A percentile compares a stretch with the other conserved stretches of the same genome.
Evolutionary conservation across 805 yeast genomes (phyloP).

Genomic region (Suhomyces sp.): DNA sequence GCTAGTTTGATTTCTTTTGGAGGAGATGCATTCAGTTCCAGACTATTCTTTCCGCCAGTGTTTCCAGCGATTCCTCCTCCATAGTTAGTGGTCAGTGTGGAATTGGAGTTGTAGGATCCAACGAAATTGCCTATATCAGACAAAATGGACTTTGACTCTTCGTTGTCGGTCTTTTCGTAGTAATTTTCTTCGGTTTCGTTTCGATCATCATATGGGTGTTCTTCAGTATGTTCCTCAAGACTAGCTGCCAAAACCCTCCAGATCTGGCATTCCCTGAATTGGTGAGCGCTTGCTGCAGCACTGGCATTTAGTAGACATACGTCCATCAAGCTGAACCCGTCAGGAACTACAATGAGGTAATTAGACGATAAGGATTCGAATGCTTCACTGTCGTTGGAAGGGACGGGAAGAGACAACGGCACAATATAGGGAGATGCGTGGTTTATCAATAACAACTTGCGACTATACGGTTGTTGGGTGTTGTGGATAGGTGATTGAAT

Average conservation of each 20-base stretch:
- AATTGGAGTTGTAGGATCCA: conserved; percentile 41
- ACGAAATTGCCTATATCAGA: conserved; percentile 40
- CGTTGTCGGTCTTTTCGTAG: conserved; percentile 6
- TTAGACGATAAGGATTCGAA: conserved; percentile 49
- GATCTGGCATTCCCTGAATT: conserved; percentile 55
- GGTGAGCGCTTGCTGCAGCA: conserved; percentile 50
- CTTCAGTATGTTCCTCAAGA: conserved; percentile 21
- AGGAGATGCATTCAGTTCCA: conserved; percentile 3
- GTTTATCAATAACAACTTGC: conserved; percentile 10
- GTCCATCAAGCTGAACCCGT: conserved; percentile 48
- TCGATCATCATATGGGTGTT: neutral
- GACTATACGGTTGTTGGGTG: conserved; percentile 4
- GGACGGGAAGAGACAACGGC: conserved; percentile 42
- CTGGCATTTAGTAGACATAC: conserved; percentile 58
- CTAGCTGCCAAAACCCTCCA: conserved; percentile 59
- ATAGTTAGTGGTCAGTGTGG: conserved; percentile 39
- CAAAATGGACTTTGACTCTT: conserved; percentile 27
- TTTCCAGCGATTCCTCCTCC: conserved; percentile 14
- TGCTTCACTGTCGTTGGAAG: conserved; percentile 39
- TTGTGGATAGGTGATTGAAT: conserved; percentile 13
- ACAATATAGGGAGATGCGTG: conserved; percentile 37
- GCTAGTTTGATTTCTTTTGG: conserved; percentile 5
- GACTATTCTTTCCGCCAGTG: neutral
- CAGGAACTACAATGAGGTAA: conserved; percentile 46
- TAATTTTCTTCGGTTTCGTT: neutral